phyloP scores from a whole-genome alignment of 106 monocot species.

The Triglochin maritima region DNA sequence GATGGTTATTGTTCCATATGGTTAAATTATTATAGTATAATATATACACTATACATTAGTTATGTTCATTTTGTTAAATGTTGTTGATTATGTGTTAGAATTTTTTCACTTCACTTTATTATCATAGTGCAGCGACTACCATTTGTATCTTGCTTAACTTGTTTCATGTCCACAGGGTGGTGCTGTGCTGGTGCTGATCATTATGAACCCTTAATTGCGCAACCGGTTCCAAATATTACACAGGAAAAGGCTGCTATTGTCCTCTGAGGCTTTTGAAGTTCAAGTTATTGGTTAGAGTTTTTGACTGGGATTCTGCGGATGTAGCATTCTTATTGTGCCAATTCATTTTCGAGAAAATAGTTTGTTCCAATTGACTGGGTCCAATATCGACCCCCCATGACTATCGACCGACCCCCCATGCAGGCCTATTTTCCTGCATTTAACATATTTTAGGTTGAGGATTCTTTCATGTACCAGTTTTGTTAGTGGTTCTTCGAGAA shows the following conservation, averaged over 20 bases:
- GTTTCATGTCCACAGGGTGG: slow-evolving; percentile 51
- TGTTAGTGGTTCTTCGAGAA: not conserved
- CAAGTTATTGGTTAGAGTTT: not conserved
- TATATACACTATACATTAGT: too few relatives aligned
- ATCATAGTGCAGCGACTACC: too few relatives aligned
- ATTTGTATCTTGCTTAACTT: not conserved
- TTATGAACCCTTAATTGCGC: slow-evolving; percentile 76
- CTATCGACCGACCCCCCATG: slow-evolving; percentile 1
- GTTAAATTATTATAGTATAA: too few relatives aligned
- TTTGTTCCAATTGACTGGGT: slow-evolving; percentile 1
- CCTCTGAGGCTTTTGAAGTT: slow-evolving; percentile 32
- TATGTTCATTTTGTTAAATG: too few relatives aligned
- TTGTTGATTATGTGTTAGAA: too few relatives aligned
- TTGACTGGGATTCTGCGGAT: slow-evolving; percentile 8
- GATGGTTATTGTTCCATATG: too few relatives aligned
- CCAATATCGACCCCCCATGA: slow-evolving; percentile 9
- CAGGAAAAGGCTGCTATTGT: slow-evolving; percentile 72
- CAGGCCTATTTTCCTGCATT: slow-evolving; percentile 5
- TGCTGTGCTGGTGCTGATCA: slow-evolving; percentile 94
- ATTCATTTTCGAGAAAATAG: slow-evolving; percentile 2
- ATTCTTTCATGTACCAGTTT: not conserved
- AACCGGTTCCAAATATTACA: slow-evolving; percentile 36
- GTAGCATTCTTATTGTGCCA: slow-evolving; percentile 1
- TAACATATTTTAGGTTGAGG: not conserved
- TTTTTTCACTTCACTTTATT: too few relatives aligned